These are phyloP conservation scores for Tetramitus jugosus DNA, from an alignment of 208 protist species.

Conservation along the genomic window DNA sequence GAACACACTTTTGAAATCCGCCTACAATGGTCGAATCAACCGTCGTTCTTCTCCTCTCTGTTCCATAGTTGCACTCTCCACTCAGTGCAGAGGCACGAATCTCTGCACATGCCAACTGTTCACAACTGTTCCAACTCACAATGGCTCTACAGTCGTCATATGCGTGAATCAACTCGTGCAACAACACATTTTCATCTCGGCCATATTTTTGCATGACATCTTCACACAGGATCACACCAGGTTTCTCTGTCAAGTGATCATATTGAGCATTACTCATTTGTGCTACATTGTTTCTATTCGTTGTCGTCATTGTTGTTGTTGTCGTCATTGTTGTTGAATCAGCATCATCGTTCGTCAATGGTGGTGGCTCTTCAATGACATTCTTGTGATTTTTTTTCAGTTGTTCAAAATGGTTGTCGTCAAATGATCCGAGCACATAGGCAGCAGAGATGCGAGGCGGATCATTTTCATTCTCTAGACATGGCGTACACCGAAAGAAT, in stretches of 20 bases:
- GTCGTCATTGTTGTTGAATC: neutral
- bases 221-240: constrained; percentile 3
- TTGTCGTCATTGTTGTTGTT: no score
- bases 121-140: constrained; percentile 68
- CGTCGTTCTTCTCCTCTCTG: constrained; percentile 58
- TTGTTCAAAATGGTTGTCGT: neutral
- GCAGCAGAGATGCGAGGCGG: neutral
- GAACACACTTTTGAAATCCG: constrained; percentile 66
- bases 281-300: no score
- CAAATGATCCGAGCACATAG: constrained; percentile 15
- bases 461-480: neutral
- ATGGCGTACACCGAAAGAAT: constrained; percentile 6
- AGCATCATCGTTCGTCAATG: neutral
- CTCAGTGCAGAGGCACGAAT: constrained; percentile 80
- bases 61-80: constrained; percentile 69
- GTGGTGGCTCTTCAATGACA: neutral
- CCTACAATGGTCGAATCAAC: constrained; percentile 56
- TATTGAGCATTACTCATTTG: neutral
- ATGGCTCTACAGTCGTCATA: constrained; percentile 77
- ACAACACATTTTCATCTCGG: constrained; percentile 16
- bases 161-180: constrained; percentile 83
- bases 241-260: neutral
- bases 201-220: constrained; percentile 17
- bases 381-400: neutral
- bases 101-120: constrained; percentile 84